Conservation (phyloP, 2,329 filamentous ascomycete genomes). For the Teratosphaeria destructans region DNA sequence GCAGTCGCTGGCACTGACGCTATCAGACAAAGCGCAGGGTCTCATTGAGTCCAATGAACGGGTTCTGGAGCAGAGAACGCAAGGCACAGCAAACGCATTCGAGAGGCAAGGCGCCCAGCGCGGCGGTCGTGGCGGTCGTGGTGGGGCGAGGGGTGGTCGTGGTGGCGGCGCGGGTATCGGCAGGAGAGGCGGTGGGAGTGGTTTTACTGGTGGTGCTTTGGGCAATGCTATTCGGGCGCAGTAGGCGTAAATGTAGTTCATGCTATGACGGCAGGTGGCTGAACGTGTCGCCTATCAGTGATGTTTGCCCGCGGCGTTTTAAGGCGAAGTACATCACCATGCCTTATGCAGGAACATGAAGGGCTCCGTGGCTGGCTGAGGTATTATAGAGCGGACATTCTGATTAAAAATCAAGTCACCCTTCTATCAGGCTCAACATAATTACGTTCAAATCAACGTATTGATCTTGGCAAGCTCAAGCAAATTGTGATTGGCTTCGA, state of each 20-base stretch:
- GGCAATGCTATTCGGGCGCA: constrained; percentile 46
- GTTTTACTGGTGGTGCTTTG: constrained; percentile 73
- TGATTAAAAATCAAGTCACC: background rate
- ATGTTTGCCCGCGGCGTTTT: background rate
- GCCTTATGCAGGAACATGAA: background rate
- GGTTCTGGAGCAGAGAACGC: constrained; percentile 90
- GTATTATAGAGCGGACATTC: background rate
- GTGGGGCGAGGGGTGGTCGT: constrained; percentile 51
- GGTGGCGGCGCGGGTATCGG: constrained; percentile 30
- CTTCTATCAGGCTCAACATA: background rate
- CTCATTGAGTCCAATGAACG: constrained; percentile 97
- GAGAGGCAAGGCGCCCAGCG: constrained; percentile 79
- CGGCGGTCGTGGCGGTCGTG: constrained; percentile 49
- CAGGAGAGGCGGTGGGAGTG: constrained; percentile 47
- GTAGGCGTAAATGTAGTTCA: constrained; percentile 7
- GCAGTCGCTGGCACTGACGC: constrained; percentile 85
- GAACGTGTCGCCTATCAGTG: background rate
- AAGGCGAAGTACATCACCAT: background rate
- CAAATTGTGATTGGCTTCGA: background rate
- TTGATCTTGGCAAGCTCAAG: background rate
- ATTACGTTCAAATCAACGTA: background rate
- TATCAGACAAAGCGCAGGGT: constrained; percentile 90
- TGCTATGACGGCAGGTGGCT: background rate
- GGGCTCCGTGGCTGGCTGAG: background rate
- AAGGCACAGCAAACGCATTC: constrained; percentile 90